A percentile compares a stretch with the other conserved stretches of the same genome.
These are phyloP conservation scores for Tetrahymena malaccensis DNA, from an alignment of 73 alveolate genomes.

Conservation along the genomic window DNA sequence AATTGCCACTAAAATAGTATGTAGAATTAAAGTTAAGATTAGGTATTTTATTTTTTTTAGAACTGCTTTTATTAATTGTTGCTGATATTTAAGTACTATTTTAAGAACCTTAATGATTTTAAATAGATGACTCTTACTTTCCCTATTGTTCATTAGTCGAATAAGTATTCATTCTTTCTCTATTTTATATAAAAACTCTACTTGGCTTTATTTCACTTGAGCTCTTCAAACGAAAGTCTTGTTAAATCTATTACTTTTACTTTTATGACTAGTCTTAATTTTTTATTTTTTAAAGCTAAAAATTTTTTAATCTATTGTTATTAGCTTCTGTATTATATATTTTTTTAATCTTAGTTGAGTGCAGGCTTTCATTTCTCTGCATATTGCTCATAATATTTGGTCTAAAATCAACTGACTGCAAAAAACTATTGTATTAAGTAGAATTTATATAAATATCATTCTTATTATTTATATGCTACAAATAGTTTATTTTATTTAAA, in stretches of 20 bases:
- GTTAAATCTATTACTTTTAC: neutral
- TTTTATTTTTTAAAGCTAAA: neutral
- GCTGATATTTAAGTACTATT: neutral
- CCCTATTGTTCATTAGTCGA: neutral
- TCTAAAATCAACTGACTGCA: neutral
- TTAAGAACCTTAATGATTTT: neutral
- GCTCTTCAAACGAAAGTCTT: neutral
- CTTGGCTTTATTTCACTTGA: neutral
- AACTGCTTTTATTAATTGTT: neutral
- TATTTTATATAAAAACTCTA: neutral
- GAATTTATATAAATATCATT: neutral
- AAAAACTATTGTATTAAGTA: neutral
- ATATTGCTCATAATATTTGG: neutral
- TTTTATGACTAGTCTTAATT: neutral
- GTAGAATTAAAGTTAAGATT: neutral
- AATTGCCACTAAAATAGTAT: neutral
- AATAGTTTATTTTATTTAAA: neutral
- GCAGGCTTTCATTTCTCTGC: neutral
- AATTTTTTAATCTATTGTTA: too few relatives aligned
- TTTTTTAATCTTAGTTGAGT: neutral
- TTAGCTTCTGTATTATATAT: too few relatives aligned
- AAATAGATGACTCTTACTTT: neutral
- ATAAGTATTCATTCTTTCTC: neutral
- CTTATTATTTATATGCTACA: neutral
- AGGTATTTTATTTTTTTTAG: neutral